Base-by-base conservation (phyloP, 2,329 filamentous ascomycete genomes). In the Diaporthe eres region DNA sequence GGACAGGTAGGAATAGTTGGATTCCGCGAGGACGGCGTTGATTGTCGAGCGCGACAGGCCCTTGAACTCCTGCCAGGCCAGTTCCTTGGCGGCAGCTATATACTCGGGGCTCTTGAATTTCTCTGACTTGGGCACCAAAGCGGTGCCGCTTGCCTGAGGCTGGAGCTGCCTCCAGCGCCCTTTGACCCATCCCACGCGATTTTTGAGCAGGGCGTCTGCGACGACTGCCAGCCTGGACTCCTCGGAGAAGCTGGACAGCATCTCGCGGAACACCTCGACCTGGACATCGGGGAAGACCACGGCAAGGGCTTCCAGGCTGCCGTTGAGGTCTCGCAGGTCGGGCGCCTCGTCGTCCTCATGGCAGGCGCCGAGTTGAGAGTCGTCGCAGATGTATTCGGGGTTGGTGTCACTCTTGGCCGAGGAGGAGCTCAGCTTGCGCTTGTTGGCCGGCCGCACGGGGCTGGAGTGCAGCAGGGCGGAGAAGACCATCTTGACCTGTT, bases 241-340 rank as follows among this genome's bases (percentile, higher is more conserved):
- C 79, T 92, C 91, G 80, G 93, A 93, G 81, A 96, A 93, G 80
- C 88, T 93, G 53, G 88, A 85, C 67, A 97, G 90, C 90, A 97
- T 94, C 85, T 96, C 94, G 60, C 94, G 91, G 81, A 97, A 95
- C 25, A 96, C 94, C 79, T 96, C 94, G 76, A 94, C 88, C 83
- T 95, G 93, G n/a, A 96, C 88, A 83, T 96, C 91, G 39, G 94
- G 94, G 78, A 97, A 97, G 12, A 96, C 88, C 65, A 91, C 91
- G 31, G 92, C 90, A 58, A 97, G 89, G 17, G 89, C 91, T 76
- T 90, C 90, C 77, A 97, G 90, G 79, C 91, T 89, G 70, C 87
- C 87, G 85, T 96, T 96, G 67, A 96, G 88, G 75, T 93, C 90
- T 78, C 90, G 87, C 34, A 95, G 87, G 79, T 95, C 90, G 53